A percentile compares a stretch with the other conserved stretches of the same genome.
These are phyloP conservation scores for Fusarium compactum DNA, from an alignment of 2,329 filamentous ascomycete genomes.

Conservation along the genomic window DNA sequence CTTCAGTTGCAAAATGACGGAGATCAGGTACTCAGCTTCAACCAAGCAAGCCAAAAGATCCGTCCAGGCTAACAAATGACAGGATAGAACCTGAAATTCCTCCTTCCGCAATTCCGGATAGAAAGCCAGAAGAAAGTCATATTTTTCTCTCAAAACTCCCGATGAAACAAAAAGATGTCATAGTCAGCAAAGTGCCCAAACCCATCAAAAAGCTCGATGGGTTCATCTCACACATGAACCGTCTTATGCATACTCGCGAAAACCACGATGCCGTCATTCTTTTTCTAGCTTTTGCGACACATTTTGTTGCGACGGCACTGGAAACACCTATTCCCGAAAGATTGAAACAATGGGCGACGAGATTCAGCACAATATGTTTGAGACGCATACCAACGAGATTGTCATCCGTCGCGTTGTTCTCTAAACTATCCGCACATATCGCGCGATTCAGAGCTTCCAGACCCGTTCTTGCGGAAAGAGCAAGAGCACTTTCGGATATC, in stretches of 20 bases:
- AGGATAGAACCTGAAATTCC: background rate
- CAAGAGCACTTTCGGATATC: conserved; percentile 17
- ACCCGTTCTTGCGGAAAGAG: background rate
- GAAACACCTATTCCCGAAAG: conserved; percentile 10
- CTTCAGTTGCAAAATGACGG: background rate
- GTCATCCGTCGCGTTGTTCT: fast-evolving
- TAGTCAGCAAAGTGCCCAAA: background rate
- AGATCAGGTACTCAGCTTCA: background rate
- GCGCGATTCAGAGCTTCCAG: background rate
- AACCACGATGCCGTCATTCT: conserved; percentile 27
- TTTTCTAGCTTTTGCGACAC: conserved; percentile 30
- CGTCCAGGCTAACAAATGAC: background rate
- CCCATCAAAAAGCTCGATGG: conserved; percentile 22
- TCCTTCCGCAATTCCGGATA: background rate
- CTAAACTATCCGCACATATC: fast-evolving
- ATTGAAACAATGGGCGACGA: fast-evolving
- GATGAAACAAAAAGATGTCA: fast-evolving
- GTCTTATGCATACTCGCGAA: conserved; percentile 32
- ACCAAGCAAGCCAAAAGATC: background rate
- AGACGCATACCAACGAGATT: background rate
- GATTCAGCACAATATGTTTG: fast-evolving
- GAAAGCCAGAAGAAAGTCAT: background rate
- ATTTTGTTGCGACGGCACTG: conserved; percentile 19
- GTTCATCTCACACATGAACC: conserved; percentile 24
- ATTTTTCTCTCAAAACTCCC: background rate